Base-by-base conservation (phyloP, 2,329 filamentous ascomycete species). In the Penicillium corylophilum region DNA sequence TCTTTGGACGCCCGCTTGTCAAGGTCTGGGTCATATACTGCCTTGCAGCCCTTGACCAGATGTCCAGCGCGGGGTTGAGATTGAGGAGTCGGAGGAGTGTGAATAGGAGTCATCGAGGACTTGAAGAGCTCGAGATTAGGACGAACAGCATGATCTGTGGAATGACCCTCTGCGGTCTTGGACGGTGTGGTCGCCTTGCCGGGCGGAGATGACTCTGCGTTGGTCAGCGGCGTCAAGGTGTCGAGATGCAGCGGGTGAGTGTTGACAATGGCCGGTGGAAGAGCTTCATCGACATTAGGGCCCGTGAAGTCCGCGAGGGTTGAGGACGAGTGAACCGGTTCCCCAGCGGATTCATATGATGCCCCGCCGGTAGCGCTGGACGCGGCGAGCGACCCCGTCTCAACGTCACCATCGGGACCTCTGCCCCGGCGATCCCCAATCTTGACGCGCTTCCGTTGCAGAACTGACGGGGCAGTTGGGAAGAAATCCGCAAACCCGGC, bases 401-500 rank as follows among this genome's bases (percentile, higher is more conserved):
- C 55, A 20, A 50, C 48, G 23, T 64, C 64, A 36, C 56, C 57
- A 50, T 64, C 60, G 24, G 48, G 42, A 47, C 62, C 71, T 76
- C 83, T 77, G 48, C 80, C 78, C 71, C 80, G 85, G 68, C 84
- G 82, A 69, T 83, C 78, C 71, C 85, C 82, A 47, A 68, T 63
- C 62, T 72, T 73, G 58, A 68, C 70, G 68, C 74, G 74, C 72
- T 76, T 77, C 62, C 75, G 70, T 59, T 76, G 74, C 50, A 80
- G 72, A 59, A 83, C 84, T 64, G 83, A 82, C 63, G 89, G 88
- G 68, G 88, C 89, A 70, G 87, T 84, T 63, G 88, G 88, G 74
- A 91, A 92, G 81, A 90, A 94, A 77, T 91, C 85, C 76, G 87
- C 88, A 81, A 91, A 92, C 77, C 86, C 86, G 78, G 87, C 86